phyloP scores from a whole-genome alignment of 78 protist genomes.

The Dictyostelium capitatum region DNA sequence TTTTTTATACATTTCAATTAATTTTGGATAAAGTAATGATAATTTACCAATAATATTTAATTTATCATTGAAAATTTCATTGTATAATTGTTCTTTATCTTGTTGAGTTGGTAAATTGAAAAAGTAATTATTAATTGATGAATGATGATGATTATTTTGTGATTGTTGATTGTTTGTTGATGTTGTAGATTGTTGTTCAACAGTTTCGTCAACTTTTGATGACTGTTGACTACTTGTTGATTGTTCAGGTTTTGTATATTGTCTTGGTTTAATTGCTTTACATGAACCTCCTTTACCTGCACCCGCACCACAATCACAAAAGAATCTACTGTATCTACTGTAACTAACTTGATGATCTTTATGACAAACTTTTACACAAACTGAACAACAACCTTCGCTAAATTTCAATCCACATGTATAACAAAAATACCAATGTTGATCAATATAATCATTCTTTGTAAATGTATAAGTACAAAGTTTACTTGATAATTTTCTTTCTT shows the following conservation, averaged over 20 bases:
- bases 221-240: not conserved
- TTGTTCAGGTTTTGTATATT: not conserved
- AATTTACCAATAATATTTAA: slow-evolving; percentile 5
- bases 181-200: not conserved
- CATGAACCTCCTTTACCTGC: slow-evolving; percentile 45
- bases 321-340: slow-evolving; percentile 87
- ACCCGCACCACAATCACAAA: slow-evolving; percentile 94
- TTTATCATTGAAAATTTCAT: slow-evolving; percentile 1
- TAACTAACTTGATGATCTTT: slow-evolving; percentile 88
- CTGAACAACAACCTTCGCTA: slow-evolving; percentile 91
- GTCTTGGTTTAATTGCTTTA: slow-evolving; percentile 27
- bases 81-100: slow-evolving; percentile 16
- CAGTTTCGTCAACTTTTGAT: not conserved
- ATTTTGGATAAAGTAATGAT: slow-evolving; percentile 33
- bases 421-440: slow-evolving; percentile 91
- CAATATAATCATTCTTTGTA: slow-evolving; percentile 61
- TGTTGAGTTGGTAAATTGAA: slow-evolving; percentile 54
- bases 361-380: slow-evolving; percentile 90
- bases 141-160: not conserved
- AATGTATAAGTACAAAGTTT: slow-evolving; percentile 52
- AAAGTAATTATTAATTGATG: slow-evolving; percentile 6
- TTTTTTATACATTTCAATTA: slow-evolving; percentile 25
- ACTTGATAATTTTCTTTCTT: slow-evolving; percentile 22
- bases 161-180: not conserved
- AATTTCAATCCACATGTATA: slow-evolving; percentile 88